These are phyloP conservation scores for Inga oerstediana DNA, from an alignment of 306 rosid species.

Conservation along the genomic window DNA sequence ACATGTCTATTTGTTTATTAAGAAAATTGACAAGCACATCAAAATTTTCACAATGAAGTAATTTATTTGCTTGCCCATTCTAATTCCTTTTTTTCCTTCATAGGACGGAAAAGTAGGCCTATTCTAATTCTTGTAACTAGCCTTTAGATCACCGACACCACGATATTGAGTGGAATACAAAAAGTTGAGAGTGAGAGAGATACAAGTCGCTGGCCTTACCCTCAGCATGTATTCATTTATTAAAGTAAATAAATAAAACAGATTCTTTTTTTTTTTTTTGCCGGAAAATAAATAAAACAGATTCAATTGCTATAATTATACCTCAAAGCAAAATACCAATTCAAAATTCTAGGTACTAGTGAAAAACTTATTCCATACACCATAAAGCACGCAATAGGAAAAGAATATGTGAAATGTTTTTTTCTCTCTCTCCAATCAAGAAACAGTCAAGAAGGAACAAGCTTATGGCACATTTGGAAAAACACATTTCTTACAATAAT, in stretches of 20 bases:
- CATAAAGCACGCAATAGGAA: conserved; percentile 33
- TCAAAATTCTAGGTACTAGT: conserved; percentile 1
- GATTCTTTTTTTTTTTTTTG: too few relatives aligned
- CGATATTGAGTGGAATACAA: background rate
- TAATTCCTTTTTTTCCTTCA: too few relatives aligned
- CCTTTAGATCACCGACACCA: background rate
- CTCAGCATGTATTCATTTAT: background rate
- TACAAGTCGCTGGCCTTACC: background rate
- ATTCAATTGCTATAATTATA: background rate
- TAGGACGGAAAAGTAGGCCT: too few relatives aligned
- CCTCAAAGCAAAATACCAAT: conserved; percentile 9
- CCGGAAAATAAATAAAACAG: background rate
- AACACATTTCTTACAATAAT: conserved; percentile 38
- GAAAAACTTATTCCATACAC: conserved; percentile 33
- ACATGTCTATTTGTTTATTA: background rate
- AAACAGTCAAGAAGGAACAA: conserved; percentile 45
- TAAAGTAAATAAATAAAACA: background rate
- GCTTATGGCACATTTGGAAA: conserved; percentile 33
- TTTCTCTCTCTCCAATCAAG: conserved; percentile 46
- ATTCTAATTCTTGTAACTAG: too few relatives aligned
- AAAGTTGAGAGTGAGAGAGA: background rate
- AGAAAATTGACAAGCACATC: background rate
- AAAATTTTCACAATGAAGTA: too few relatives aligned
- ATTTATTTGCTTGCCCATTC: too few relatives aligned
- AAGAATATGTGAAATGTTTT: conserved; percentile 43